Conservation (phyloP, 352 stramenopile species). For the Pythium sp. region DNA sequence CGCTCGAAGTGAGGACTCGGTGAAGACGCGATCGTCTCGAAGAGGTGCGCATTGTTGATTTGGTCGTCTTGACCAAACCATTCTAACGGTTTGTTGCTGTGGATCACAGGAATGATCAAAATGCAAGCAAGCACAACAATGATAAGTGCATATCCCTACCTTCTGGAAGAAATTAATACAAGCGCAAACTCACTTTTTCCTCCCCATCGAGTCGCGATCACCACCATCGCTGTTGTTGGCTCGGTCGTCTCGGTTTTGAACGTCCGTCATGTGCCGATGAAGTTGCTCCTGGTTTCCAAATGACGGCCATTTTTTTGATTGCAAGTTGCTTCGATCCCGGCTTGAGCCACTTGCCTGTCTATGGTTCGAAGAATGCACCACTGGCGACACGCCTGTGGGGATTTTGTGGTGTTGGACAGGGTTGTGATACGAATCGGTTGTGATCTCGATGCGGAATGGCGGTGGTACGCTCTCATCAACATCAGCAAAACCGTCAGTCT, state of each 20-base stretch:
- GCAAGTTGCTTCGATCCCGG: constrained; percentile 19
- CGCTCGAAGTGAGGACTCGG: constrained; percentile 25
- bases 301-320: constrained; percentile 33
- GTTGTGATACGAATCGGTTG: constrained; percentile 36
- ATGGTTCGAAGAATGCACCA: not conserved
- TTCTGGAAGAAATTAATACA: not conserved
- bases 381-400: not conserved
- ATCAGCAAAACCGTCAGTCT: constrained; percentile 73
- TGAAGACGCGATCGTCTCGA: constrained; percentile 43
- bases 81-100: constrained; percentile 23
- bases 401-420: not conserved
- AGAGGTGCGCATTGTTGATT: constrained; percentile 54
- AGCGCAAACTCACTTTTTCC: constrained; percentile 13
- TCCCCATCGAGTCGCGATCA: not conserved
- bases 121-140: no score
- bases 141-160: not conserved
- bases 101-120: not conserved
- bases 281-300: constrained; percentile 48
- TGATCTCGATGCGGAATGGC: constrained; percentile 81
- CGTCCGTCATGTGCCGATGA: not conserved
- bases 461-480: constrained; percentile 78
- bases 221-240: not conserved
- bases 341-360: not conserved
- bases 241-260: not conserved
- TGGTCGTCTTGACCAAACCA: constrained; percentile 59